Conservation (phyloP, 306 rosid species). For the Clitoria ternatea region DNA sequence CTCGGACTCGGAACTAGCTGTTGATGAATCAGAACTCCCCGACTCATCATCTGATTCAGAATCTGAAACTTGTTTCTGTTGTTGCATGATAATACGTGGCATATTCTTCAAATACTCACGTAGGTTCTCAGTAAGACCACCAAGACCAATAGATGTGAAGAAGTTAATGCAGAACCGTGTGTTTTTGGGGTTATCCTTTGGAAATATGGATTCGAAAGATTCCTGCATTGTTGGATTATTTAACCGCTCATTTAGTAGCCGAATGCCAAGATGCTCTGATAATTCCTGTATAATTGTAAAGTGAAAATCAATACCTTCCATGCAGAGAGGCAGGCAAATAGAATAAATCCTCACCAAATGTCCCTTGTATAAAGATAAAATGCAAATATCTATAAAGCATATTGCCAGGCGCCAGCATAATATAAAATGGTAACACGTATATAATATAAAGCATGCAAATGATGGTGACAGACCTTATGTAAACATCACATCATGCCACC, state of each 20-base stretch:
- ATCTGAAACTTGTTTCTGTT: conserved; percentile 56
- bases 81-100: conserved; percentile 95
- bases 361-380: background rate
- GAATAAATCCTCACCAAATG: background rate
- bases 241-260: conserved; percentile 64
- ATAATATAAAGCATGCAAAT: too few species aligned
- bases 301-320: conserved; percentile 25
- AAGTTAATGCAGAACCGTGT: conserved; percentile 87
- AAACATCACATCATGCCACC: too few species aligned
- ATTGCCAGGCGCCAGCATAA: background rate
- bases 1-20: conserved; percentile 39
- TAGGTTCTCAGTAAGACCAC: conserved; percentile 85
- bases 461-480: too few species aligned
- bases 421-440: background rate
- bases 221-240: conserved; percentile 62
- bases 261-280: conserved; percentile 79
- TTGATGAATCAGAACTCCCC: conserved; percentile 47
- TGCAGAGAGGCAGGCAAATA: background rate
- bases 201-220: conserved; percentile 68
- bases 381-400: background rate
- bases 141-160: conserved; percentile 95
- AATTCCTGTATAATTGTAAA: conserved; percentile 62
- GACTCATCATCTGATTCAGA: conserved; percentile 56
- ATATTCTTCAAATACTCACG: conserved; percentile 86
- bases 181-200: conserved; percentile 85